Evolutionary conservation across 73 alveolate species (phyloP).

Genomic region (Paramecium primaurelia): DNA sequence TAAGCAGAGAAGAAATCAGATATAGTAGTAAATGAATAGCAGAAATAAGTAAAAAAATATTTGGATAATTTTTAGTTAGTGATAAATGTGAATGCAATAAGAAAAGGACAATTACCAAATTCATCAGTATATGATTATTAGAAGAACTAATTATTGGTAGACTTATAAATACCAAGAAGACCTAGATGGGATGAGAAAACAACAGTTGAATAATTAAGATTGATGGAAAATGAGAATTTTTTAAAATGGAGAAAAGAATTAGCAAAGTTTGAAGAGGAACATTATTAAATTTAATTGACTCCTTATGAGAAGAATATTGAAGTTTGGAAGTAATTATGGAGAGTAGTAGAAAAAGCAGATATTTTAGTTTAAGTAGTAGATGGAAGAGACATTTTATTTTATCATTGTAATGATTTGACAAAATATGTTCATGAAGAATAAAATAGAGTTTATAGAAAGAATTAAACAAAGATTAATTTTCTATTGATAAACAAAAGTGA

Average conservation of each 20-base stretch:
- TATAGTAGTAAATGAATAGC: slow-evolving; percentile 62
- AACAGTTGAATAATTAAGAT: slow-evolving; percentile 81
- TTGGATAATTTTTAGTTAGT: neutral
- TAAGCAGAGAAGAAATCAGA: slow-evolving; percentile 80
- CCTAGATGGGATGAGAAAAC: slow-evolving; percentile 93
- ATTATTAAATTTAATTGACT: slow-evolving; percentile 87
- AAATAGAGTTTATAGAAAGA: slow-evolving; percentile 59
- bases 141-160: slow-evolving; percentile 32
- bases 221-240: slow-evolving; percentile 90
- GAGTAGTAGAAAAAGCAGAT: slow-evolving; percentile 94
- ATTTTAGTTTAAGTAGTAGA: slow-evolving; percentile 93
- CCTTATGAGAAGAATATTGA: slow-evolving; percentile 98
- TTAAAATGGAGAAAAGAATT: slow-evolving; percentile 95
- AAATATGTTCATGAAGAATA: slow-evolving; percentile 80
- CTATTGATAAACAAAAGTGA: slow-evolving; percentile 93
- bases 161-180: slow-evolving; percentile 79
- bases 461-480: slow-evolving; percentile 66
- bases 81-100: slow-evolving; percentile 42
- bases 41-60: neutral
- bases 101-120: neutral
- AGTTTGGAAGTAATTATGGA: slow-evolving; percentile 98
- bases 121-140: slow-evolving; percentile 25
- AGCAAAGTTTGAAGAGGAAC: slow-evolving; percentile 94
- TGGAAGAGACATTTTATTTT: slow-evolving; percentile 96
- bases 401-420: slow-evolving; percentile 91